Evolutionary conservation across 2,329 filamentous ascomycete species (phyloP), one percentile per base, ranked within the genome.

Genomic region (Cladosporium sp.): DNA sequence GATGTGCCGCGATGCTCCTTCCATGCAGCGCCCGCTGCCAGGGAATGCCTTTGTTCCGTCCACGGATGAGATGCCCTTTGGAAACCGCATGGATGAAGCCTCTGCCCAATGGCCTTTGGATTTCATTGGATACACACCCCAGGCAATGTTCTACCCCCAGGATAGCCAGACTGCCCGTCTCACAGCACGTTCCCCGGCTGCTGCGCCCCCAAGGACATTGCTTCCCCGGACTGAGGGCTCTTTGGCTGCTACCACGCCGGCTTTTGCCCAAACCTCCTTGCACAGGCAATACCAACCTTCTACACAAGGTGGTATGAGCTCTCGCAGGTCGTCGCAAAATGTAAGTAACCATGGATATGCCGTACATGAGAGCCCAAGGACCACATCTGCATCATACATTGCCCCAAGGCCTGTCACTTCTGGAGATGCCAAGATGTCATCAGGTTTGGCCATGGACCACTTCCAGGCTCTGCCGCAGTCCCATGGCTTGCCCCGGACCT

Each of bases 161-260:
- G 36, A 23, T 53, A 34, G 34, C 18, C 49, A 46, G 34, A 63
- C 32, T 30, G 34, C 60, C 32, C 60, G 60, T 28, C 34, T 23
- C 11, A 39, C 36, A n/a, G 34, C 46, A 51, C 48, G 49, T 25
- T 63, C 60, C 23, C 60, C 60, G 10, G 49, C 60, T 46, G 34
- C 32, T 56, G 34, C 49, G 5, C 21, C 60, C 25, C 49, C 28
- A 60, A 68, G 69, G 65, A 69, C 65, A 65, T 65, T 69, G 68
- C 72, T 69, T 43, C 70, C 71, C 23, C 58, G 70, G 69, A 71
- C 69, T 28, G 65, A 72, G 36, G 67, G 68, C 43, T 59, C 63
- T 28, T 32, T 53, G 32, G 39, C 46, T 43, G 26, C 65, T 46
- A 39, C 60, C 26, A 46, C 57, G 21, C 65, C 65, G 30, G 51